Percentiles rank a stretch among this genome's conserved stretches.
phyloP scores from a whole-genome alignment of 2,329 filamentous ascomycete genomes.

The Aureobasidium lini region DNA sequence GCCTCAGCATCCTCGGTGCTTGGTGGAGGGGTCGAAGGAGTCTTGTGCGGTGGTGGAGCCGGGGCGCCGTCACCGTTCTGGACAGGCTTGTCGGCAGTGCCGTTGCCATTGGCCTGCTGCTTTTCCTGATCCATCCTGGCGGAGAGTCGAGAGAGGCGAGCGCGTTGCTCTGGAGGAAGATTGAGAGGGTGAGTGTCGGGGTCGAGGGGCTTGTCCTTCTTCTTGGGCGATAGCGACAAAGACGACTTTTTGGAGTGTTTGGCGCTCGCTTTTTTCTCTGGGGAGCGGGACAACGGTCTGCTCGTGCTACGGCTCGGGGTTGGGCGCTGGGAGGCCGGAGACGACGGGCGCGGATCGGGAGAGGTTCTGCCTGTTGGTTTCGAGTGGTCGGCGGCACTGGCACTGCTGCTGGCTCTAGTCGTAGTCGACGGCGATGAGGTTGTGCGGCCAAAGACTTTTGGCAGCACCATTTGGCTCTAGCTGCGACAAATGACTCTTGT shows the following conservation, averaged over 20 bases:
- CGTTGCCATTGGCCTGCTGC: constrained; percentile 58
- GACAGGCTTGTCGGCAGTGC: constrained; percentile 63
- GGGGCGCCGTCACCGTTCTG: constrained; percentile 47
- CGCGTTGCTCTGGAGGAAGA: constrained; percentile 79
- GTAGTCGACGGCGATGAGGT: not conserved
- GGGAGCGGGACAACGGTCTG: not conserved
- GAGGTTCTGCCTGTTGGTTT: not conserved
- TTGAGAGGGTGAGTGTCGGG: constrained; percentile 80
- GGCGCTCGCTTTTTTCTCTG: not conserved
- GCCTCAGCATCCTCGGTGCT: constrained; percentile 64
- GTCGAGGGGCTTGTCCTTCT: constrained; percentile 35
- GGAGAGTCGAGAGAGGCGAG: constrained; percentile 63
- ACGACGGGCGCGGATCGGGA: not conserved
- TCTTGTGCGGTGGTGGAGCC: constrained; percentile 63
- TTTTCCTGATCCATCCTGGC: constrained; percentile 20
- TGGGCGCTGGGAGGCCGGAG: not conserved
- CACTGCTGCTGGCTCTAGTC: not conserved
- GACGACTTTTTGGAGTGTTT: constrained; percentile 11
- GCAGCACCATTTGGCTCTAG: not conserved
- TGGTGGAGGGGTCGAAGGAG: constrained; percentile 42
- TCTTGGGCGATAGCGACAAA: constrained; percentile 3
- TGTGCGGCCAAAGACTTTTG: constrained; percentile 8
- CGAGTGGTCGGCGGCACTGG: not conserved
- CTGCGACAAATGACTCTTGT: constrained; percentile 7
- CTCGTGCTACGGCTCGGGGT: not conserved